Percentiles rank a stretch among this genome's conserved stretches.
Evolutionary conservation across 2,329 filamentous ascomycete genomes (phyloP).

Genomic region (Ramichloridium luteum): DNA sequence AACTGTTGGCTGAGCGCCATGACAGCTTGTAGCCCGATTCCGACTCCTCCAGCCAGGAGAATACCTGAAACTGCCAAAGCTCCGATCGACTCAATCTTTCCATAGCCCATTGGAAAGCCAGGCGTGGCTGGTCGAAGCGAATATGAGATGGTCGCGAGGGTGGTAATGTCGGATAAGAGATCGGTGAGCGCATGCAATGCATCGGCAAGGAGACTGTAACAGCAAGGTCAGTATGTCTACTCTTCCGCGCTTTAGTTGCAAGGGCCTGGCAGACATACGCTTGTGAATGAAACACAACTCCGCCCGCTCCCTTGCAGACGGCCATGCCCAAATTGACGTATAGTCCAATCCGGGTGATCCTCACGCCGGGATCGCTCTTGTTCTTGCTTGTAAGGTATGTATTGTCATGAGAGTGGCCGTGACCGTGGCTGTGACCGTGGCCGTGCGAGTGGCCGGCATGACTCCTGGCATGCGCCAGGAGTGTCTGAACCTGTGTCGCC

Average conservation of each 20-base stretch:
- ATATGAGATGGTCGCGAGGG: slow-evolving; percentile 86
- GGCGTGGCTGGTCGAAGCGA: slow-evolving; percentile 74
- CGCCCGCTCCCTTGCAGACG: slow-evolving; percentile 79
- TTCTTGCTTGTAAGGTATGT: slow-evolving; percentile 68
- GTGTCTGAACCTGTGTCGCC: slow-evolving; percentile 9
- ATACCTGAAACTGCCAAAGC: slow-evolving; percentile 88
- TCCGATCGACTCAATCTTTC: slow-evolving; percentile 94
- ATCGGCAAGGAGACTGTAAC: slow-evolving; percentile 49
- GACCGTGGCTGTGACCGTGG: slow-evolving; percentile 43
- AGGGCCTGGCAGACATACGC: slow-evolving; percentile 29
- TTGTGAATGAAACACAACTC: slow-evolving; percentile 90
- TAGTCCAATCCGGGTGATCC: slow-evolving; percentile 80
- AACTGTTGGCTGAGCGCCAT: slow-evolving; percentile 44
- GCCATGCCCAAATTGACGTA: slow-evolving; percentile 91
- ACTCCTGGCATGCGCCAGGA: slow-evolving; percentile 16
- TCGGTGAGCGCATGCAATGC: slow-evolving; percentile 93
- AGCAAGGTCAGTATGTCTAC: not conserved
- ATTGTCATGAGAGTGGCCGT: slow-evolving; percentile 77
- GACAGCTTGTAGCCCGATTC: slow-evolving; percentile 65
- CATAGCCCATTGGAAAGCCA: slow-evolving; percentile 80
- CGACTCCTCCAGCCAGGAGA: slow-evolving; percentile 74
- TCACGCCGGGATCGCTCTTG: slow-evolving; percentile 83
- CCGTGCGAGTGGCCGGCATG: slow-evolving; percentile 21
- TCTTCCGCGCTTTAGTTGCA: no score
- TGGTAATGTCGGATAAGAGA: slow-evolving; percentile 87